These are phyloP conservation scores for Ganoderma leucocontextum DNA, from an alignment of 1,284 basidiomycete genomes.

Conservation along the genomic window DNA sequence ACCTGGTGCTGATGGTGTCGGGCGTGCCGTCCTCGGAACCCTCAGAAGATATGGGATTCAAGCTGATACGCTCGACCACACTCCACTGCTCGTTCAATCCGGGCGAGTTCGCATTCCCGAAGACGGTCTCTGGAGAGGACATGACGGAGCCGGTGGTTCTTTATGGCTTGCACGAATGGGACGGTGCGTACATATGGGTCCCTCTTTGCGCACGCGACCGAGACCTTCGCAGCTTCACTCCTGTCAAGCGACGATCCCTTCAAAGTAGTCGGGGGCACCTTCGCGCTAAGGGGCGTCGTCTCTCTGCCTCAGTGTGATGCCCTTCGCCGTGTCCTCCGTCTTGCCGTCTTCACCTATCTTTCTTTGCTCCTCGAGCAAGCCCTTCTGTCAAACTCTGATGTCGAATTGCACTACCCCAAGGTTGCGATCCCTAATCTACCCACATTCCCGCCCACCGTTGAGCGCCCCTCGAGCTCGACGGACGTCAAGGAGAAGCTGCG, in stretches of 20 bases:
- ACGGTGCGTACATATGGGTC: slow-evolving; percentile 46
- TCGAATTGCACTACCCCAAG: slow-evolving; percentile 55
- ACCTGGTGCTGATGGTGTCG: slow-evolving; percentile 60
- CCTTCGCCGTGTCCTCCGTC: slow-evolving; percentile 57
- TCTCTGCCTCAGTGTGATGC: slow-evolving; percentile 52
- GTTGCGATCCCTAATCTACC: slow-evolving; percentile 30
- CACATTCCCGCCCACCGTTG: slow-evolving; percentile 28
- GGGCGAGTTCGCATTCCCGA: slow-evolving; percentile 52
- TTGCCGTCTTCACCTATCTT: slow-evolving; percentile 64
- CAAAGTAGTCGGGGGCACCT: slow-evolving; percentile 66
- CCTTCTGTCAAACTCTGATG: slow-evolving; percentile 58
- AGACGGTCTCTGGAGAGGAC: slow-evolving; percentile 40
- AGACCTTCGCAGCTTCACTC: slow-evolving; percentile 23
- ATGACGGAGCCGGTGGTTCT: slow-evolving; percentile 45
- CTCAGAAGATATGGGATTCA: slow-evolving; percentile 51
- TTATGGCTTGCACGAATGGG: slow-evolving; percentile 60
- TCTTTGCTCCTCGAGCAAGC: slow-evolving; percentile 70
- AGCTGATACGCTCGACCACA: slow-evolving; percentile 48
- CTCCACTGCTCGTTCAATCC: slow-evolving; percentile 54
- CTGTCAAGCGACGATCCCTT: slow-evolving; percentile 36
- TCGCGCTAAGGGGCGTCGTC: slow-evolving; percentile 56
- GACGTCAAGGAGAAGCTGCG: slow-evolving; percentile 33
- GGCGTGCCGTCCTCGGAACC: slow-evolving; percentile 38
- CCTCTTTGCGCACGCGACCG: neutral
- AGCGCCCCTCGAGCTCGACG: slow-evolving; percentile 33